Base-by-base conservation (phyloP, 768 basidiomycete genomes). In the Pisolithus microcarpus region DNA sequence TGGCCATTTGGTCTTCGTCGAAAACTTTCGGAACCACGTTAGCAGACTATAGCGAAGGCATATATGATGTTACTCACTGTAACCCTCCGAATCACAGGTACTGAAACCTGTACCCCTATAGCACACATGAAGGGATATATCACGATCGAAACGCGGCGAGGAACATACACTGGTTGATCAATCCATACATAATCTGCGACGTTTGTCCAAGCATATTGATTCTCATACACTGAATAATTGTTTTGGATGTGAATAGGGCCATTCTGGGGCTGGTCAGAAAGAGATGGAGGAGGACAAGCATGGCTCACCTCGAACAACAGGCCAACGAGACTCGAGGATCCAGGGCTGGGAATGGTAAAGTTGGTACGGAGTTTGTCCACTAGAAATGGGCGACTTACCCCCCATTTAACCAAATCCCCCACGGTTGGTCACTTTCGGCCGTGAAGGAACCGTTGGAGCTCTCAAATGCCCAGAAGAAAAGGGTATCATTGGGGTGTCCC, bases 371-470 rank as follows among this genome's bases (percentile, higher is more conserved):
- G 23, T 21, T n/a, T 24, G n/a, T 2, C 19, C 28, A 7, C 28
- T 16, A 19, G 36, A 30, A 23, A 10, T 16, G 11, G 50, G 28
- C 5, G 15, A 44, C 78, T 44, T 56, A 82, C 81, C 83, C 84
- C 67, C 84, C 85, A 53, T 85, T 85, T 23, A 87, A 62, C 84
- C 84, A 87, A 38, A 87, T 80, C 3, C 77, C 76, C 85, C 85
- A 86, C 1, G 85, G 85, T 18, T 80, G 70, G 13, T 65, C 53
- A n/a, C 62, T 60, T 24, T 42, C 5, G 50, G 60, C 65, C 9
- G 79, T 84, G 46, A 87, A 66, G 2, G 84, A 84, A 5, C 79
- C 81, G 16, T 69, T 58, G 1, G 66, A 63, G 30, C 77, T 78
- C 57, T 85, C 83, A 53, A 81, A 79, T 15, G 74, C 82, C 68